Percentiles rank a stretch among this genome's conserved stretches.
These are phyloP conservation scores for Sporisorium graminicola DNA, from an alignment of 1,284 basidiomycete species.

Conservation along the genomic window DNA sequence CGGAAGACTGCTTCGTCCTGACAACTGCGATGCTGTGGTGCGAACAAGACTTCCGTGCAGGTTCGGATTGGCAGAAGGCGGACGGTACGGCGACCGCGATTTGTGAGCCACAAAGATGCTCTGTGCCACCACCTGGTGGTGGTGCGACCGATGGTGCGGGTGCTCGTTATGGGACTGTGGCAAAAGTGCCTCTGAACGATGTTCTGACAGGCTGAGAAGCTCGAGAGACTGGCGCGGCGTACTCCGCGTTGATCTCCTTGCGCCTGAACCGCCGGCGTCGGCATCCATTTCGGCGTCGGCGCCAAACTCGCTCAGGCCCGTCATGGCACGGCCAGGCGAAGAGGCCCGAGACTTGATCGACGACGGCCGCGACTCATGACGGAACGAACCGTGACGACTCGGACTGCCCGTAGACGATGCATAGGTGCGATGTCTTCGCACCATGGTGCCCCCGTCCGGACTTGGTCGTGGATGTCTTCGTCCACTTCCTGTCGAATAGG, in stretches of 20 bases:
- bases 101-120: constrained; percentile 65
- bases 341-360: constrained; percentile 48
- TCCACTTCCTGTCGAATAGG: constrained; percentile 52
- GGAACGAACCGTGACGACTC: constrained; percentile 41
- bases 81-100: constrained; percentile 59
- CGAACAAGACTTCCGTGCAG: constrained; percentile 43
- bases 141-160: constrained; percentile 10
- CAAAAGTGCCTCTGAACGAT: constrained; percentile 6
- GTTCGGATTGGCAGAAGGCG: constrained; percentile 59
- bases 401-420: constrained; percentile 47
- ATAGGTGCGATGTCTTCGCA: constrained; percentile 56
- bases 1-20: neutral
- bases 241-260: constrained; percentile 29
- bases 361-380: constrained; percentile 42
- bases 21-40: constrained; percentile 7
- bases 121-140: constrained; percentile 30
- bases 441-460: constrained; percentile 55
- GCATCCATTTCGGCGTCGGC: constrained; percentile 16
- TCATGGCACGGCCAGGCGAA: constrained; percentile 37
- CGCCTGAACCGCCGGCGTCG: constrained; percentile 10
- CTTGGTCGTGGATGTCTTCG: constrained; percentile 45
- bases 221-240: constrained; percentile 49
- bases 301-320: constrained; percentile 27
- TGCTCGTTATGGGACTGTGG: neutral
- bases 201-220: constrained; percentile 21